Evolutionary conservation across 768 basidiomycete species (phyloP), one percentile per base, ranked within the genome.

Genomic region (Termitomyces sp.): DNA sequence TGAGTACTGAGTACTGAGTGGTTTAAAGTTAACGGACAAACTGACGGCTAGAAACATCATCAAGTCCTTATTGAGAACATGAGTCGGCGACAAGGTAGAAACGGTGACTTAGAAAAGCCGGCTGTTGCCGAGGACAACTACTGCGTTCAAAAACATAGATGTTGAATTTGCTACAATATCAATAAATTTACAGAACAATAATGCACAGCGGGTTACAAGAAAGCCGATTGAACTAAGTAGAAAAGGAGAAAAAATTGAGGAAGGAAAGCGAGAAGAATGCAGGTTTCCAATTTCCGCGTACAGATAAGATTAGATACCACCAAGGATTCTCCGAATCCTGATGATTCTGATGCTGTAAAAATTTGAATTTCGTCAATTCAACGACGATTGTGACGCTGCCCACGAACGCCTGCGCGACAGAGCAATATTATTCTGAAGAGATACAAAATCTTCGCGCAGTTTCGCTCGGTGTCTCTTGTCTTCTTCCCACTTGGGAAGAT

Each of bases 381-480:
- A 33, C 16, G 22, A 33, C 22, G 26, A 28, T n/a, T 24, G 44
- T n/a, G 45, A 35, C 22, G 13, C n/a, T 10, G 52, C 32, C 53
- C 59, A 59, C 38, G 65, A 64, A 5, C 51, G 13, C 52, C 55
- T 53, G 11, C 55, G 56, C 28, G 47, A 46, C 8, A 28, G 13
- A 11, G 55, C 58, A 9, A 60, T 24, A 1, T 63, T 57, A 57
- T 58, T 63, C 16, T 60, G 60, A 51, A 59, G 62, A 28, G 56
- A 53, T 40, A 58, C 33, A 32, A 67, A 74, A n/a, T 72, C 70
- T 52, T 63, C 63, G 41, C 73, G 69, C 53, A 74, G 60, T 43
- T 62, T 62, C 7, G 66, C 69, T 35, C 74, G 73, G 13, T 67
- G 59, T n/a, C 51, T 58, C 53, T 74, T 76, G 10, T 69, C 73